Base-by-base conservation (phyloP, 164 flowering plant species). In the Warburgia ugandensis region DNA sequence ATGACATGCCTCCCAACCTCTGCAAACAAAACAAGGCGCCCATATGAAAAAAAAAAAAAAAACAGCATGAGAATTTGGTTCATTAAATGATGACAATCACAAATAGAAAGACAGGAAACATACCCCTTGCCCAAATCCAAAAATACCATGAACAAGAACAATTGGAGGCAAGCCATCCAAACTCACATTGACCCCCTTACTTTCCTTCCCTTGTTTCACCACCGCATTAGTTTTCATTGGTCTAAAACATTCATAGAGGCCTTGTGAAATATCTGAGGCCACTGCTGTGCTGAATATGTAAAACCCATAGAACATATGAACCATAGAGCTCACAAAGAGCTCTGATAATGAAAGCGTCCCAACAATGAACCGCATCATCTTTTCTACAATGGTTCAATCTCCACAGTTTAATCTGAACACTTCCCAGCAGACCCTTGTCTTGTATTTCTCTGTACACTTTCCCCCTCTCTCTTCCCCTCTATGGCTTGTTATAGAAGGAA, bases 51-150 rank as follows among this genome's bases (percentile, higher is more conserved):
- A 23, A 13, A 0, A 42, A 26, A 38, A n/a, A n/a, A 37, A 51
- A 44, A 32, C 1, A 22, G 26, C 28, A 42, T 17, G 14, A 3
- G 3, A 30, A 3, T 5, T 16, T n/a, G 17, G 28, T 20, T n/a
- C 4, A 12, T 16, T 21, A 22, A 5, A 23, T 6, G 36, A 20
- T 5, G 25, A 0, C 54, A 11, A 43, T 4, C 12, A 21, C 17
- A 43, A 21, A 27, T 9, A 7, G 8, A 43, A 29, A 29, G 6
- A 30, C n/a, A 26, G 27, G 4, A 48, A 0, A 59, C 77, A 52
- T 70, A 91, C 97, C 84, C 95, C 99, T 79, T 92, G 80, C 19
- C 99, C 99, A 67, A 92, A 92, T 32, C 99, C 99, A 62, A 92
- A 92, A 43, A 88, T 86, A n/a, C 99, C 97, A 78, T 92, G 97